phyloP scores from a whole-genome alignment of 2,329 filamentous ascomycete species.

The Beauveria sp. region DNA sequence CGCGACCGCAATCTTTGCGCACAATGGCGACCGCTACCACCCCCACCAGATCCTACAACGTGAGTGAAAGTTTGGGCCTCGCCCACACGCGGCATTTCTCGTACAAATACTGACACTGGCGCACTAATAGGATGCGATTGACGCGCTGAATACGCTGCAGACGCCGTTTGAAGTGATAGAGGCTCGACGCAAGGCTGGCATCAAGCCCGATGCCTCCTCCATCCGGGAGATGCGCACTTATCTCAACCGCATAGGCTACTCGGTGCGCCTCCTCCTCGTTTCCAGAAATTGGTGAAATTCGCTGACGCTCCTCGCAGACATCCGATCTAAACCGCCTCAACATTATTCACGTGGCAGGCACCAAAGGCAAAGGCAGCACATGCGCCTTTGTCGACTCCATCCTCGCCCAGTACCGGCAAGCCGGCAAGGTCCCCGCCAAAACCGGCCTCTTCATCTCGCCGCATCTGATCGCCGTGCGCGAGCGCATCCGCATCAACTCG shows the following conservation, averaged over 20 bases:
- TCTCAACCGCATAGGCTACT: constrained; percentile 69
- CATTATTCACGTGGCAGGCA: constrained; percentile 63
- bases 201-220: constrained; percentile 59
- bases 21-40: constrained; percentile 16
- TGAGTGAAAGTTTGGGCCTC: constrained; percentile 13
- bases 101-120: not conserved
- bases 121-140: constrained; percentile 64
- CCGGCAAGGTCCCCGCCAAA: constrained; percentile 29
- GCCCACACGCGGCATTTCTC: not conserved
- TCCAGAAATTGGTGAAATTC: not conserved
- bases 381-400: constrained; percentile 62
- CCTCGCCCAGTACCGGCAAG: constrained; percentile 42
- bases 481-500: constrained; percentile 58
- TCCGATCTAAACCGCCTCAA: constrained; percentile 53
- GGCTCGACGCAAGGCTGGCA: constrained; percentile 66
- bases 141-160: constrained; percentile 82
- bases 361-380: constrained; percentile 70
- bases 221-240: constrained; percentile 76
- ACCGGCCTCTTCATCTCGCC: constrained; percentile 63
- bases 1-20: not conserved
- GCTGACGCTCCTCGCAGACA: constrained; percentile 18
- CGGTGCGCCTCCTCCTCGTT: constrained; percentile 28
- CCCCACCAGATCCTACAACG: constrained; percentile 29
- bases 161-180: constrained; percentile 78
- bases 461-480: constrained; percentile 59